Percentiles rank a stretch among this genome's conserved stretches.
These are phyloP conservation scores for Trametes polyzona DNA, from an alignment of 1,284 basidiomycete species.

Conservation along the genomic window DNA sequence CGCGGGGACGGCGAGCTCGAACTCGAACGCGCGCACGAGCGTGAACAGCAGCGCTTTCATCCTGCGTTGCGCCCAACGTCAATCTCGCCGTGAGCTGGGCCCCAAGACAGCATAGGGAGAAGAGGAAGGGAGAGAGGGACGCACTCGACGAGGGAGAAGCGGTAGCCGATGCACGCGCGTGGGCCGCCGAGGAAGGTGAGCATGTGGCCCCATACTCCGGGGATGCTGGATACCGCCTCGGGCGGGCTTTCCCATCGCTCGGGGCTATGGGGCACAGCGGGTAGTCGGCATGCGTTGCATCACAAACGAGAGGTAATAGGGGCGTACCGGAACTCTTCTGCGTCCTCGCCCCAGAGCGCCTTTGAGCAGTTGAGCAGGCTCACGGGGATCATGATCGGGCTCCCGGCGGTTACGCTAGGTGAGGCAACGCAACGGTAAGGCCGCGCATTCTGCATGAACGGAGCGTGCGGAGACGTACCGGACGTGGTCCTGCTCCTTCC, in stretches of 20 bases:
- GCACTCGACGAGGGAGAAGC: constrained; percentile 73
- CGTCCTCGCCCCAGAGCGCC: constrained; percentile 59
- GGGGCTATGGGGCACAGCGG: constrained; percentile 45
- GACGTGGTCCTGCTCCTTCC: constrained; percentile 32
- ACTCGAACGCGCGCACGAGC: constrained; percentile 58
- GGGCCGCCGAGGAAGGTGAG: constrained; percentile 66
- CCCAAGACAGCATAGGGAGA: neutral
- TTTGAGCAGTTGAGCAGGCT: constrained; percentile 49
- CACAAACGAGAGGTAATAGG: neutral
- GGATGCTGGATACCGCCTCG: constrained; percentile 47
- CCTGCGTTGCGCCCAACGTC: constrained; percentile 49
- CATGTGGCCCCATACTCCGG: constrained; percentile 61
- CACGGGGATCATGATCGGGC: constrained; percentile 49
- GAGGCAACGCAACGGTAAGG: neutral
- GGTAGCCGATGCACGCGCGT: constrained; percentile 68
- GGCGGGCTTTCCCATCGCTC: constrained; percentile 61
- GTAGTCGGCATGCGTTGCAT: constrained; percentile 29
- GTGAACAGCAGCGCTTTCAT: constrained; percentile 61
- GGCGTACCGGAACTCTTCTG: constrained; percentile 49
- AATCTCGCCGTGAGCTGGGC: neutral
- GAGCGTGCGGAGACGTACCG: constrained; percentile 29
- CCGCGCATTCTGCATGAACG: neutral
- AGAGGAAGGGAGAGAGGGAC: too few species aligned
- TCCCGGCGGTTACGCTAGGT: constrained; percentile 47
- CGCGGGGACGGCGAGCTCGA: constrained; percentile 51